These are phyloP conservation scores for Rhododendron williamsianum DNA, from an alignment of 148 eudicot genomes.

Conservation along the genomic window DNA sequence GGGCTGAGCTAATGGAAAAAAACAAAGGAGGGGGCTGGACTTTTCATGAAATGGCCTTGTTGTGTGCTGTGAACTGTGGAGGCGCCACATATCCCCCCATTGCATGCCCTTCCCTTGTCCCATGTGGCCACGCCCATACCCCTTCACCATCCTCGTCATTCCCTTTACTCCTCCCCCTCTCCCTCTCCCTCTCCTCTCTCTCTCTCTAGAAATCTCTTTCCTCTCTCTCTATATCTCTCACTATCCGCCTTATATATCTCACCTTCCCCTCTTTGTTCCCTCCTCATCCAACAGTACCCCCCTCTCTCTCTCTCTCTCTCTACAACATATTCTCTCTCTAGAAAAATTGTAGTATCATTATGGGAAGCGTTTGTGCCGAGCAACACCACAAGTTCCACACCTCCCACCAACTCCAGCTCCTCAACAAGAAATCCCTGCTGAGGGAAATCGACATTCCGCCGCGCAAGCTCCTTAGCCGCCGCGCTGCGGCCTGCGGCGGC, in stretches of 20 bases:
- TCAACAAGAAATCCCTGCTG: constrained; percentile 32
- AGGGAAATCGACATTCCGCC: constrained; percentile 73
- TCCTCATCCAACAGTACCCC: background rate
- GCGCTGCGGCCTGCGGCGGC: background rate
- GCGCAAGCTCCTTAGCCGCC: constrained; percentile 49
- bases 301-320: background rate
- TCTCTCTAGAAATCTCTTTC: background rate
- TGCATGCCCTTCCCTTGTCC: constrained; percentile 55
- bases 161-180: constrained; percentile 17
- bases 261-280: background rate
- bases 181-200: background rate
- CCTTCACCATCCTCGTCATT: background rate
- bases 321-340: background rate
- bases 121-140: constrained; percentile 60
- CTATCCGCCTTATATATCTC: constrained; percentile 12
- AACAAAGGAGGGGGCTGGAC: background rate
- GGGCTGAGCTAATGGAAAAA: background rate
- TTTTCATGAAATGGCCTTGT: background rate
- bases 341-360: background rate
- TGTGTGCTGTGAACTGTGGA: background rate
- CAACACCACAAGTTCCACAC: constrained; percentile 43
- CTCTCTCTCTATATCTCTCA: background rate
- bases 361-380: constrained; percentile 49
- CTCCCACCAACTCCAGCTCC: constrained; percentile 31
- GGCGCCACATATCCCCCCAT: background rate